These are phyloP conservation scores for Stemphylium lycopersici DNA, from an alignment of 2,329 filamentous ascomycete genomes.

Conservation along the genomic window DNA sequence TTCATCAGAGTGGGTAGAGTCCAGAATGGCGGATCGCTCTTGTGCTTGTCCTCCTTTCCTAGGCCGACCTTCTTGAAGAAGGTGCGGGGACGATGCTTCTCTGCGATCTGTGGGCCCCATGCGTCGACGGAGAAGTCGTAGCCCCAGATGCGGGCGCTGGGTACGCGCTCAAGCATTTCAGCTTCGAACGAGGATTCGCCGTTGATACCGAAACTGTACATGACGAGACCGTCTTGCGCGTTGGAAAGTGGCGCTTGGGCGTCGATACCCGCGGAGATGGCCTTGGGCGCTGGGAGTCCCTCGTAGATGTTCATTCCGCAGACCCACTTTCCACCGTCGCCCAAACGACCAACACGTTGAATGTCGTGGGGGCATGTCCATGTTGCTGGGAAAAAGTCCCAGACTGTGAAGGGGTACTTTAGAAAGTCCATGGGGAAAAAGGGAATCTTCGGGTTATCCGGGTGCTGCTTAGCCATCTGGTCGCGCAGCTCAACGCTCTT, in stretches of 20 bases:
- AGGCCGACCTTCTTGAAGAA: slow-evolving; percentile 42
- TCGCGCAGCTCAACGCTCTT: slow-evolving; percentile 37
- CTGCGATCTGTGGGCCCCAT: slow-evolving; percentile 40
- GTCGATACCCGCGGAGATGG: slow-evolving; percentile 17
- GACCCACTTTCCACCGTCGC: slow-evolving; percentile 45
- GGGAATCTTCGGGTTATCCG: slow-evolving; percentile 37
- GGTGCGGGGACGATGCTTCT: slow-evolving; percentile 26
- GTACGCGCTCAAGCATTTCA: slow-evolving; percentile 42
- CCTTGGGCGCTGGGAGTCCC: slow-evolving; percentile 24
- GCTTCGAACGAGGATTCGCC: slow-evolving; percentile 44
- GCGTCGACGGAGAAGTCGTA: slow-evolving; percentile 42
- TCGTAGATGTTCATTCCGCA: slow-evolving; percentile 45
- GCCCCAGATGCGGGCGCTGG: slow-evolving; percentile 41
- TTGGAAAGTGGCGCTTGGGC: slow-evolving; percentile 16
- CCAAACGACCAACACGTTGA: slow-evolving; percentile 40
- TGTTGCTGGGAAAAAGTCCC: slow-evolving; percentile 44
- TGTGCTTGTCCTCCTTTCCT: slow-evolving; percentile 33
- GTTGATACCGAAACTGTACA: slow-evolving; percentile 45
- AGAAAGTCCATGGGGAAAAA: slow-evolving; percentile 41
- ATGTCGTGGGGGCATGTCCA: slow-evolving; percentile 45
- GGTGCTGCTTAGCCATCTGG: slow-evolving; percentile 34
- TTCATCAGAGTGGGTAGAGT: slow-evolving; percentile 39
- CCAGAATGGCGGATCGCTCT: slow-evolving; percentile 33
- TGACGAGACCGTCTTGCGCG: slow-evolving; percentile 30
- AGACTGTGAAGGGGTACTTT: slow-evolving; percentile 41